Evolutionary conservation across 1,284 basidiomycete genomes (phyloP), one percentile per base, ranked within the genome.

Genomic region (Naganishia sp.): DNA sequence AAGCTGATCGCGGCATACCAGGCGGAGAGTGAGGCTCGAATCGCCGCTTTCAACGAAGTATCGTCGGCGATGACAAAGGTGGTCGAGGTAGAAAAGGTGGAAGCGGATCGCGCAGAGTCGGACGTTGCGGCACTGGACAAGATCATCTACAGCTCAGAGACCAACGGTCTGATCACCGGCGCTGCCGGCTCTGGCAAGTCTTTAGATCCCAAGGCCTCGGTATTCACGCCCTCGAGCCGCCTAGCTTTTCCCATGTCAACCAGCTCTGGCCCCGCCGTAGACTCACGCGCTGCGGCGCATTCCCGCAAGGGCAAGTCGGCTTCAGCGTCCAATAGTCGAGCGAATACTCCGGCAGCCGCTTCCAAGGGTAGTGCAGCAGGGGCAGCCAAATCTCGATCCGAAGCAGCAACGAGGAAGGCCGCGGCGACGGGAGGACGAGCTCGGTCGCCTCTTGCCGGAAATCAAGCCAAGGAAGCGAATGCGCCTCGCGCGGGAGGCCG

Each of bases 131-230:
- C 58, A 6, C n/a, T 61, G 21, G 58, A 61, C 39, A 49, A 61
- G 35, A 42, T 61, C 32, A 31, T 41, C 21, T 13, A 32, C 39
- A 18, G 10, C 4, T 23, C 17, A 6, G 23, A 49, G 15, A 6
- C 41, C 18, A 46, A 5, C 10, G 47, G 11, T 6, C 32, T 21
- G 15, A 13, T 15, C 21, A 2, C 32, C n/a, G 35, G n/a, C 9
- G 35, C 51, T 35, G 31, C 51, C 17, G 6, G 11, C 51, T 52
- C 52, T 6, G 47, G 47, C 49, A 61, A 61, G 41, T 11, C 32
- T 31, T 32, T 61, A 10, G 58, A 61, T 25, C 58, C 58, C 35
- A 61, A 61, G 47, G 58, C 58, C 18, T 61, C 58, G 6, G 58
- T 61, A 2, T 61, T 61, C 39, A 61, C 47, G 23, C 58, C 58